Evolutionary conservation across 2,329 filamentous ascomycete species (phyloP).

Genomic region (Pseudovirgaria hyperparasitica): DNA sequence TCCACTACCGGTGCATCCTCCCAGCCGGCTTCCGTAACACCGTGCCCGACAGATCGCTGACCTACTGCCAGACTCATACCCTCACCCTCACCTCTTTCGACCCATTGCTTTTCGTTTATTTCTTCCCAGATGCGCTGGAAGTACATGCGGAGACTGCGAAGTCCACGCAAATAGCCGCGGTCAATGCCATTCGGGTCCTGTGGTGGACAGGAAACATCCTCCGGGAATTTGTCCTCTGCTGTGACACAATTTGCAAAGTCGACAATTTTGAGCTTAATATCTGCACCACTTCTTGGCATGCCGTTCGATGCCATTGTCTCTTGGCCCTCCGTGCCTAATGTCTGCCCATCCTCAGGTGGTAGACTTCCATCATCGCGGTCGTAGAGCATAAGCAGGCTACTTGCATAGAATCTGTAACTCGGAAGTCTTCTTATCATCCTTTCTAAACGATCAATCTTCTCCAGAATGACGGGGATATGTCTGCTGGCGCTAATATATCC

Average conservation of each 20-base stretch:
- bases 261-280: conserved; percentile 89
- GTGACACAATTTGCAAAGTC: conserved; percentile 98
- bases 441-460: conserved; percentile 74
- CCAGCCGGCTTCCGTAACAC: conserved; percentile 19
- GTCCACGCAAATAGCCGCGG: conserved; percentile 74
- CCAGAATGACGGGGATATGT: conserved; percentile 77
- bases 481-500: conserved; percentile 67
- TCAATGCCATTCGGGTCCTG: conserved; percentile 70
- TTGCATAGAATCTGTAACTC: conserved; percentile 90
- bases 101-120: conserved; percentile 37
- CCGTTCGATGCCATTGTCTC: conserved; percentile 9
- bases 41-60: conserved; percentile 19
- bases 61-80: conserved; percentile 19
- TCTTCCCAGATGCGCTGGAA: conserved; percentile 81
- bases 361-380: conserved; percentile 71
- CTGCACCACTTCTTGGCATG: conserved; percentile 19
- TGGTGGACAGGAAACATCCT: conserved; percentile 61
- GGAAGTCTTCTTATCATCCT: conserved; percentile 66
- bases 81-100: conserved; percentile 29
- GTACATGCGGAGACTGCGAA: conserved; percentile 67
- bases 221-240: conserved; percentile 54
- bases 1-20: conserved; percentile 20
- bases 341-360: too few species aligned
- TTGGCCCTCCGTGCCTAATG: background rate
- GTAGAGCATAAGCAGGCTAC: conserved; percentile 88